Conservation (phyloP, 306 rosid genomes). For the Abrus pulchellus region DNA sequence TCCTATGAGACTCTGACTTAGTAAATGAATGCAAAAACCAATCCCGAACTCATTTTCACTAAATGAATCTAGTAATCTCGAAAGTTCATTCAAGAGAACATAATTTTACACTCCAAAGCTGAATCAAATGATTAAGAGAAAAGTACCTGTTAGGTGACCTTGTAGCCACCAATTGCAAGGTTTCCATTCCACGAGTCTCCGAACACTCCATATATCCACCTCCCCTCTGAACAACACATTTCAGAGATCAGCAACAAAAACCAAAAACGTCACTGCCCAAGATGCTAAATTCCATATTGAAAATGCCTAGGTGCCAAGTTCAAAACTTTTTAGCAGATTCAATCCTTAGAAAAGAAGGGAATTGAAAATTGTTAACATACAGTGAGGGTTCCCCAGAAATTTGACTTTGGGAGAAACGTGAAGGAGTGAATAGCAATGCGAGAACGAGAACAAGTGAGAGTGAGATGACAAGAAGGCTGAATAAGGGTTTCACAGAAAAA, state of each 20-base stretch:
- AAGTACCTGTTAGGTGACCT: slow-evolving; percentile 67
- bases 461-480: slow-evolving; percentile 56
- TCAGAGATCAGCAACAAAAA: slow-evolving; percentile 31
- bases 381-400: slow-evolving; percentile 47
- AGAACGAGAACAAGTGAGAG: slow-evolving; percentile 61
- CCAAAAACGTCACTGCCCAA: neutral
- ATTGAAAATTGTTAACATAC: slow-evolving; percentile 53
- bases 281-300: slow-evolving; percentile 20
- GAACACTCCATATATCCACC: slow-evolving; percentile 79
- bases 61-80: slow-evolving; percentile 6
- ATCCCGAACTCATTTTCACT: slow-evolving; percentile 22
- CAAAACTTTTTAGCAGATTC: slow-evolving; percentile 6
- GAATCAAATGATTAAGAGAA: slow-evolving; percentile 25
- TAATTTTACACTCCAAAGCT: slow-evolving; percentile 16
- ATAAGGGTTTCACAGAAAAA: slow-evolving; percentile 74
- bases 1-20: neutral
- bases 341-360: neutral
- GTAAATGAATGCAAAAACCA: slow-evolving; percentile 7
- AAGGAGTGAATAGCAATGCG: slow-evolving; percentile 58
- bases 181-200: slow-evolving; percentile 82
- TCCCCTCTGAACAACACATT: slow-evolving; percentile 59
- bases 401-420: slow-evolving; percentile 50
- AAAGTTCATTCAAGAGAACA: slow-evolving; percentile 7
- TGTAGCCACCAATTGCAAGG: slow-evolving; percentile 96
- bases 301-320: slow-evolving; percentile 35